Conservation (phyloP, 148 eudicot species). For the Selenicereus undatus region DNA sequence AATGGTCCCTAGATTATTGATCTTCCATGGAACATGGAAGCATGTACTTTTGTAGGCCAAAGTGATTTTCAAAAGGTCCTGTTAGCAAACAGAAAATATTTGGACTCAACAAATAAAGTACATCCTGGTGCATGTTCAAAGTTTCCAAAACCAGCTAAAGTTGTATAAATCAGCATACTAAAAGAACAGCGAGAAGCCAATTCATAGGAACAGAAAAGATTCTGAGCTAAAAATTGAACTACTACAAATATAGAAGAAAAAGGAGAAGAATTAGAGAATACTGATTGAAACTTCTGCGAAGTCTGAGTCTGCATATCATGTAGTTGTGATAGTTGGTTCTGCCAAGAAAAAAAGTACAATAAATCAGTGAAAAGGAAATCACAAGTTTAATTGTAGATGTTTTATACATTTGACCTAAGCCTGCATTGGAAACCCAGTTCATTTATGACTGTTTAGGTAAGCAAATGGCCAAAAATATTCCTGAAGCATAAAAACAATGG, state of each 20-base stretch:
- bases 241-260: background rate
- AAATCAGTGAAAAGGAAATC: slow-evolving; percentile 3
- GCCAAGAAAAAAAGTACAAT: slow-evolving; percentile 13
- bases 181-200: background rate
- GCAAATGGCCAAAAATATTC: background rate
- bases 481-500: too few species aligned
- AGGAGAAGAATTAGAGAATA: slow-evolving; percentile 25
- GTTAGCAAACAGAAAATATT: background rate
- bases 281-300: slow-evolving; percentile 61
- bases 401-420: background rate
- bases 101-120: background rate
- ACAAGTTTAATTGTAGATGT: background rate
- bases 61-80: background rate
- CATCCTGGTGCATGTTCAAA: background rate
- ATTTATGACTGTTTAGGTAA: too few species aligned
- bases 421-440: background rate
- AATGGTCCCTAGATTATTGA: background rate
- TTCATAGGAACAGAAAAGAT: background rate
- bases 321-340: slow-evolving; percentile 65
- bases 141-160: background rate
- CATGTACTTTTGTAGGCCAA: background rate
- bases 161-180: background rate
- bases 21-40: background rate
- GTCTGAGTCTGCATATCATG: slow-evolving; percentile 67
- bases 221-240: background rate